Evolutionary conservation across 2,329 filamentous ascomycete genomes (phyloP).

Genomic region (Exophiala sideris): DNA sequence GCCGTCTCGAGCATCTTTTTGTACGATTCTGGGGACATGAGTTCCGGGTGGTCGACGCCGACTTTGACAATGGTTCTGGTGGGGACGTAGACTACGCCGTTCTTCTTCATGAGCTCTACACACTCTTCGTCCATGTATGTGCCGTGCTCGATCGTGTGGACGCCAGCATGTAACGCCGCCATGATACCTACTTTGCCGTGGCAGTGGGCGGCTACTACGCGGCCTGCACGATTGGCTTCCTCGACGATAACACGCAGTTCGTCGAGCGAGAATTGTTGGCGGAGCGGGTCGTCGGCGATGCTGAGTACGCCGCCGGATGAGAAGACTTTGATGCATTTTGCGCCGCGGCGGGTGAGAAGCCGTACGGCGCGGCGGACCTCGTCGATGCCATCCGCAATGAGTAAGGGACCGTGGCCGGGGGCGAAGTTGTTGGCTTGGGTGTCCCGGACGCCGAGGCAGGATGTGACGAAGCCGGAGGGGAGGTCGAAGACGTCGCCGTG

Average conservation of each 20-base stretch:
- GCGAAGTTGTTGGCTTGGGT: constrained; percentile 9
- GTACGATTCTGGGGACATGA: constrained; percentile 34
- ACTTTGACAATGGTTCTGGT: constrained; percentile 45
- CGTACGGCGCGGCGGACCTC: constrained; percentile 46
- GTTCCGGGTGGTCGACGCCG: constrained; percentile 34
- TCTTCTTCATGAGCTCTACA: constrained; percentile 44
- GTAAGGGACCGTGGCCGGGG: constrained; percentile 10
- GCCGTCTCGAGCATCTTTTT: constrained; percentile 41
- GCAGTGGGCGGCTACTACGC: constrained; percentile 44
- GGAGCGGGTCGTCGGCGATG: constrained; percentile 42
- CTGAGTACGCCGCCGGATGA: constrained; percentile 46
- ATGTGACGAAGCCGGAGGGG: constrained; percentile 28
- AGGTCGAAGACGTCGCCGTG: constrained; percentile 47
- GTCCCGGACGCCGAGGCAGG: constrained; percentile 24
- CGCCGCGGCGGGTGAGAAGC: constrained; percentile 45
- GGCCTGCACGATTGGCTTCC: constrained; percentile 41
- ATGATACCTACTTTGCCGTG: constrained; percentile 50
- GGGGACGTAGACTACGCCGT: constrained; percentile 44
- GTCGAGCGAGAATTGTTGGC: constrained; percentile 44
- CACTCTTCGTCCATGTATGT: constrained; percentile 48
- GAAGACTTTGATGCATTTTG: constrained; percentile 49
- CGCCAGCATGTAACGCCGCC: constrained; percentile 44
- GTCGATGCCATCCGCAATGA: constrained; percentile 46
- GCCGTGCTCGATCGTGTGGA: constrained; percentile 49
- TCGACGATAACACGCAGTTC: constrained; percentile 46